Evolutionary conservation across 2,329 filamentous ascomycete species (phyloP).

Genomic region (Davidsoniella australis): DNA sequence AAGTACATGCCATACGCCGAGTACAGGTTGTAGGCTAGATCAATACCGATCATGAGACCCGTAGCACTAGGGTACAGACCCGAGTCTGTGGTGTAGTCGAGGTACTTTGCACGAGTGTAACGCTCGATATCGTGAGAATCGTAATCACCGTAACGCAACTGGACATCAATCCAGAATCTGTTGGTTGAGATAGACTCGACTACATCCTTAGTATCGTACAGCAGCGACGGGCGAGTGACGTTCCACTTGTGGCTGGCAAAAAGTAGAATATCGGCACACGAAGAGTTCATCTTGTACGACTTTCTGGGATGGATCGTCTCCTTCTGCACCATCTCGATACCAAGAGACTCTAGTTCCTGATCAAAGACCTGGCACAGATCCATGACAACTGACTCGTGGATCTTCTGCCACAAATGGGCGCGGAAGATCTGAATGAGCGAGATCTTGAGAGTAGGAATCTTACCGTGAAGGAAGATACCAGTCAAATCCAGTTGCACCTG

Average conservation of each 20-base stretch:
- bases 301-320: constrained; percentile 98
- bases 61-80: constrained; percentile 97
- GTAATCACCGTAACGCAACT: constrained; percentile 92
- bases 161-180: constrained; percentile 98
- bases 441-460: constrained; percentile 96
- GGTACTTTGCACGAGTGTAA: constrained; percentile 92
- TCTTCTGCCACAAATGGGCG: constrained; percentile 99
- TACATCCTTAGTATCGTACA: constrained; percentile 92
- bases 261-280: constrained; percentile 88
- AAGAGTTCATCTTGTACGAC: constrained; percentile 99
- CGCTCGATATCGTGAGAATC: constrained; percentile 98
- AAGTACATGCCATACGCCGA: constrained; percentile 98
- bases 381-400: constrained; percentile 97
- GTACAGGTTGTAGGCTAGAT: constrained; percentile 95
- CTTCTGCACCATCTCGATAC: constrained; percentile 95
- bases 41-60: constrained; percentile 92
- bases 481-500: constrained; percentile 95
- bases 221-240: constrained; percentile 76
- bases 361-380: constrained; percentile 97
- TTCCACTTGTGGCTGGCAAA: constrained; percentile 99
- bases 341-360: constrained; percentile 85
- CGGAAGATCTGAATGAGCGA: constrained; percentile 98
- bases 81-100: constrained; percentile 96
- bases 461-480: constrained; percentile 96
- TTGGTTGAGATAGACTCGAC: constrained; percentile 90